Conservation (phyloP, 2,329 filamentous ascomycete species). For the Nemania sp. region DNA sequence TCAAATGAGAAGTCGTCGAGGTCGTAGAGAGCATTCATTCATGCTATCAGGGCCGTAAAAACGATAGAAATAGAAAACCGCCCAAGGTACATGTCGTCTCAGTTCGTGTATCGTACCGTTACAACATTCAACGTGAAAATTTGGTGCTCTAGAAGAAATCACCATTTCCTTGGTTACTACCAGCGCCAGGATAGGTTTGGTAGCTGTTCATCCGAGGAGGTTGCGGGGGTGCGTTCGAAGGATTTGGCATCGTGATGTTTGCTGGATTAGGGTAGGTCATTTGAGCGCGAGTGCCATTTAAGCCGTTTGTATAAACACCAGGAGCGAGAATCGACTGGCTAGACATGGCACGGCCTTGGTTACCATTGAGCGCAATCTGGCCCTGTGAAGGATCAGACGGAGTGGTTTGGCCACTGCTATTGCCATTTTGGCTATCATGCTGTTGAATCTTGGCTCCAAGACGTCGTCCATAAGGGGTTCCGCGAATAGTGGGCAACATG, state of each 20-base stretch:
- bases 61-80: slow-evolving; percentile 32
- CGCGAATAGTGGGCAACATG: slow-evolving; percentile 80
- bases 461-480: slow-evolving; percentile 91
- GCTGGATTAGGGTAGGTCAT: slow-evolving; percentile 43
- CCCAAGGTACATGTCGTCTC: slow-evolving; percentile 33
- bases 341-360: slow-evolving; percentile 49
- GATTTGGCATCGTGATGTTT: slow-evolving; percentile 40
- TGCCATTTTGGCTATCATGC: slow-evolving; percentile 54
- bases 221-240: slow-evolving; percentile 35
- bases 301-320: slow-evolving; percentile 41
- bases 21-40: slow-evolving; percentile 42
- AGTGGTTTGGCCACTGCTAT: slow-evolving; percentile 55
- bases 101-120: slow-evolving; percentile 41
- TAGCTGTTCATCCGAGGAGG: slow-evolving; percentile 38
- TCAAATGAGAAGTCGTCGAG: slow-evolving; percentile 36
- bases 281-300: slow-evolving; percentile 42
- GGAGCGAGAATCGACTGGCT: slow-evolving; percentile 45
- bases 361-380: slow-evolving; percentile 56
- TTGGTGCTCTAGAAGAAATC: slow-evolving; percentile 39
- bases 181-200: slow-evolving; percentile 36
- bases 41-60: slow-evolving; percentile 37
- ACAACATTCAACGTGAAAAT: slow-evolving; percentile 31
- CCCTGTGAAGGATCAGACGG: slow-evolving; percentile 58
- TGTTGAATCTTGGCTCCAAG: slow-evolving; percentile 85
- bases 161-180: slow-evolving; percentile 27